These are phyloP conservation scores for Coemansia sp. DNA, from an alignment of 192 early-diverging fungal species.

Conservation along the genomic window DNA sequence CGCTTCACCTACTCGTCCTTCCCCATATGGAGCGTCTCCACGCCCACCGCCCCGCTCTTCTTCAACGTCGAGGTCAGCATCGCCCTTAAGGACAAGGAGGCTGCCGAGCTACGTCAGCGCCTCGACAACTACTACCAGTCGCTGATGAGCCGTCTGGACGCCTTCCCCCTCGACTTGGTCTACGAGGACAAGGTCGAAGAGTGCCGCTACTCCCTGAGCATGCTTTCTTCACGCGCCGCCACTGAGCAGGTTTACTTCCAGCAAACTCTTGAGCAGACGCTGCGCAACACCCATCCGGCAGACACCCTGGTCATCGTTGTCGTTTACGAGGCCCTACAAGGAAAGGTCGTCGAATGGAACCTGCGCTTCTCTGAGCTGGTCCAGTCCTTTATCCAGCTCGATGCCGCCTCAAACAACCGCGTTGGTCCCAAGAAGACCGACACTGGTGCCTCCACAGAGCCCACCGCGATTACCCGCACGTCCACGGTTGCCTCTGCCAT, in stretches of 20 bases:
- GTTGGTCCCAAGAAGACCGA: background rate
- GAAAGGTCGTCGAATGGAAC: constrained; percentile 83
- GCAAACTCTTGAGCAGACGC: constrained; percentile 82
- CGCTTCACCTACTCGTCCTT: constrained; percentile 68
- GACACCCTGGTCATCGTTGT: constrained; percentile 83
- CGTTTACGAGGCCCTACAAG: constrained; percentile 73
- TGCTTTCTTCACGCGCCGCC: constrained; percentile 68
- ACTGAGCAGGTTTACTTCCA: constrained; percentile 80
- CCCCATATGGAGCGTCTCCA: constrained; percentile 40
- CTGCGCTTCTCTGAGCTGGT: constrained; percentile 78
- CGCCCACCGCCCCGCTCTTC: constrained; percentile 42
- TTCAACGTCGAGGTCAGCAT: constrained; percentile 60
- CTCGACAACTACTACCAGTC: constrained; percentile 88
- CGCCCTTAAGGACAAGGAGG: constrained; percentile 74
- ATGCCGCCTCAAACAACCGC: constrained; percentile 27
- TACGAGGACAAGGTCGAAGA: constrained; percentile 66
- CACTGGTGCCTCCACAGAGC: constrained; percentile 1
- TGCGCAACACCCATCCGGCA: constrained; percentile 69
- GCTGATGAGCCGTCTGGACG: constrained; percentile 74
- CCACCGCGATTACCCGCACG: constrained; percentile 8
- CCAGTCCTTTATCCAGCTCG: constrained; percentile 76
- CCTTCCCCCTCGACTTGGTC: constrained; percentile 78
- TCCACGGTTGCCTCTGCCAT: background rate
- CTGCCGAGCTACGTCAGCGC: constrained; percentile 63
- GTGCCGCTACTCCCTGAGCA: constrained; percentile 69